Evolutionary conservation across 768 basidiomycete genomes (phyloP).

Genomic region (Auriscalpium orientale): DNA sequence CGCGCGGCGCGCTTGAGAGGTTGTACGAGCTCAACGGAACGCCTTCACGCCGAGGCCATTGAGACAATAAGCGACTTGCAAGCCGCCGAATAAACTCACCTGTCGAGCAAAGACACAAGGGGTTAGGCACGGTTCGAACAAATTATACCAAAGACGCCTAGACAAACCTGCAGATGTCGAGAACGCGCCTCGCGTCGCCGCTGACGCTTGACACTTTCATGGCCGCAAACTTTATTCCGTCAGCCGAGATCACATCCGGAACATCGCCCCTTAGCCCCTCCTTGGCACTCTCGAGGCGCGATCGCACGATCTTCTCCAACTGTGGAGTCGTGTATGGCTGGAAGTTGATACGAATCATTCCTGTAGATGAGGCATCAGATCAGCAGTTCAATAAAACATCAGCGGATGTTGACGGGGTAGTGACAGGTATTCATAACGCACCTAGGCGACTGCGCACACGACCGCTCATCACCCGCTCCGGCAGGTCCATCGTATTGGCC

Average conservation of each 20-base stretch:
- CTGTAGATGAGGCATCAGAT: constrained; percentile 21
- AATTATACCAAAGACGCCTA: neutral
- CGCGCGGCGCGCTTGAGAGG: constrained; percentile 44
- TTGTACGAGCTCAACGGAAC: constrained; percentile 76
- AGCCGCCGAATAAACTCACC: too few species aligned
- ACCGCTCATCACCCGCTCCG: constrained; percentile 87
- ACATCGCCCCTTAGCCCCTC: constrained; percentile 40
- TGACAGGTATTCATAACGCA: constrained; percentile 26
- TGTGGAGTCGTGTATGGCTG: constrained; percentile 76
- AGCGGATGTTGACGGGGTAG: neutral
- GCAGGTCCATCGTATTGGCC: constrained; percentile 97
- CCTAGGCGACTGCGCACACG: constrained; percentile 89
- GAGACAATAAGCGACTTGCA: too few species aligned
- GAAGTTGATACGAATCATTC: constrained; percentile 90
- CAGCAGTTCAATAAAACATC: neutral
- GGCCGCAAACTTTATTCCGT: constrained; percentile 81
- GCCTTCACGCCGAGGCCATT: constrained; percentile 31
- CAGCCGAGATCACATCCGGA: constrained; percentile 47
- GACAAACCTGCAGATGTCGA: constrained; percentile 83
- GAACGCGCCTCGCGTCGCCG: constrained; percentile 87
- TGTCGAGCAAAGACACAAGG: too few species aligned
- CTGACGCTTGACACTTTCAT: constrained; percentile 74
- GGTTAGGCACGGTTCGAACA: too few species aligned
- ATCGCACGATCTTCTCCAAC: constrained; percentile 80
- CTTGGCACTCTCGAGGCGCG: constrained; percentile 60